Evolutionary conservation across 352 stramenopile species (phyloP), one percentile per base, ranked within the genome.

Genomic region (Globisporangium cederbergense): DNA sequence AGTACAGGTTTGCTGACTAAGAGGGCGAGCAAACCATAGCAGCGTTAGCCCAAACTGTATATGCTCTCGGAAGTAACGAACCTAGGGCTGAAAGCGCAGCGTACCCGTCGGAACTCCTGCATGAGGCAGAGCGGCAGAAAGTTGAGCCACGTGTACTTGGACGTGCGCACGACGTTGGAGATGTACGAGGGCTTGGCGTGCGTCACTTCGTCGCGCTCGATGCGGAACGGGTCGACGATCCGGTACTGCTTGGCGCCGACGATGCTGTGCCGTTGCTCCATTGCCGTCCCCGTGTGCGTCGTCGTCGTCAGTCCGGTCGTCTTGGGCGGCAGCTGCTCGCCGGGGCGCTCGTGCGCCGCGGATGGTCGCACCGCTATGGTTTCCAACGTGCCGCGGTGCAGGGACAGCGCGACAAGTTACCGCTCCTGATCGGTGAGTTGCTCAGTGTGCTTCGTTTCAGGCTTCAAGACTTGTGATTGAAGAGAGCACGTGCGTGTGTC

Each of bases 61-160:
- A 20, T 13, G 30, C 11, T 86, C 71, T 40, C 69, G 63, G 49
- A 93, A 74, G 16, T 73, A 72, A 72, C 80, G 47, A 96, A 63
- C 25, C 9, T 14, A 11, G 9, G 36, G 36, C 11, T 14, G 25
- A 56, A 22, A 32, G 18, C 40, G 5, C 1, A 65, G 30, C 68
- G 38, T 68, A 90, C 80, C 71, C 81, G 72, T 55, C 76, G 81
- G 95, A 99, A 76, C 77, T 98, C 64, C 83, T 90, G 81, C 9
- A 89, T 38, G 16, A 92, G 62, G 62, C 79, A 90, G 8, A 89
- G 74, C 32, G 81, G 83, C 25, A 92, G 54, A 32, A 92, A 89
- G 67, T 88, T 92, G 58, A 85, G 28, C 52, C 75, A 72, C 34
- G 79, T 88, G 77, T 99, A 99, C 79, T 97, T 98, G 71, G 79